phyloP scores from a whole-genome alignment of 2,329 filamentous ascomycete genomes.

The Fusarium torulosum region DNA sequence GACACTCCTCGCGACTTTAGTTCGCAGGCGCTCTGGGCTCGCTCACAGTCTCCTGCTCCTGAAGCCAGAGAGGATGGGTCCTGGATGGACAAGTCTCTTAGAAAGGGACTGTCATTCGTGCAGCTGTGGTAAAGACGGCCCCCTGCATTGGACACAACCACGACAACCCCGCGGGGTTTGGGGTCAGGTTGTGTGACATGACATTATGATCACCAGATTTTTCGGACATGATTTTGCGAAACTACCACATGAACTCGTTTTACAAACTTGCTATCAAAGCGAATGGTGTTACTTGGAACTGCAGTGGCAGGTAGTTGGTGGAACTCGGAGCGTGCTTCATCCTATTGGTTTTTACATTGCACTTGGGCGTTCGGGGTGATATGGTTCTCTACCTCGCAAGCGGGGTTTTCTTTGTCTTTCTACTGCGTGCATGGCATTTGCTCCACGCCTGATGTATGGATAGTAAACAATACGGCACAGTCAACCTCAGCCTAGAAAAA shows the following conservation, averaged over 20 bases:
- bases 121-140: conserved; percentile 37
- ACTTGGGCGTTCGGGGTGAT: conserved; percentile 24
- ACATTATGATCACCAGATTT: conserved; percentile 35
- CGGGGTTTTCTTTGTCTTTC: conserved; percentile 15
- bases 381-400: conserved; percentile 10
- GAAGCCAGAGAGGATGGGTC: conserved; percentile 36
- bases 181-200: conserved; percentile 23
- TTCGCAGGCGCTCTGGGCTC: conserved; percentile 45
- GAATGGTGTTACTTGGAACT: conserved; percentile 18
- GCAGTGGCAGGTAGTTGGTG: conserved; percentile 5
- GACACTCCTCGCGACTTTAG: conserved; percentile 48
- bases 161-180: conserved; percentile 17
- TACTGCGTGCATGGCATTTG: conserved; percentile 19
- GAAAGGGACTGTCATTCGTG: conserved; percentile 40
- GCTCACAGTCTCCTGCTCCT: conserved; percentile 26
- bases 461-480: conserved; percentile 24
- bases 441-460: conserved; percentile 28
- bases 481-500: conserved; percentile 22
- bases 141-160: conserved; percentile 17
- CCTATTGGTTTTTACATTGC: conserved; percentile 9
- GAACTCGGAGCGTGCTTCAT: conserved; percentile 21
- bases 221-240: conserved; percentile 30
- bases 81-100: conserved; percentile 46
- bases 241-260: conserved; percentile 2
- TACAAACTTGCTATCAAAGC: conserved; percentile 16